These are phyloP conservation scores for Leccinum pellstonianum DNA, from an alignment of 768 basidiomycete species.

Conservation along the genomic window DNA sequence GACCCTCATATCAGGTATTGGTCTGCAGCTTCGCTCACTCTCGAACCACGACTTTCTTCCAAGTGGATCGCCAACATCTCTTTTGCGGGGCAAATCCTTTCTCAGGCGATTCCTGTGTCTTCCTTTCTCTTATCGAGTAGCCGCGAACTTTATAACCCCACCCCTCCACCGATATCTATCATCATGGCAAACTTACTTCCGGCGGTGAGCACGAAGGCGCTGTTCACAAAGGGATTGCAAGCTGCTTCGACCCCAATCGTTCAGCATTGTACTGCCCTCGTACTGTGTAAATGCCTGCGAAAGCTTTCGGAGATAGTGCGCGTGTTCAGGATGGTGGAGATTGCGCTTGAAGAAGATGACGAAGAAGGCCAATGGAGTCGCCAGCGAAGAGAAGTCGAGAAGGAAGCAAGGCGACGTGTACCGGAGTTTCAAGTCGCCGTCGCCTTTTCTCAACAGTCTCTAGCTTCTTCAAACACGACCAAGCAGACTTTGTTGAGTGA, in stretches of 20 bases:
- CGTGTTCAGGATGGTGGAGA: slow-evolving; percentile 47
- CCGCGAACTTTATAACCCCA: slow-evolving; percentile 54
- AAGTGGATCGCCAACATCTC: slow-evolving; percentile 91
- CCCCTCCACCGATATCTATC: slow-evolving; percentile 68
- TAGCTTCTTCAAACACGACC: slow-evolving; percentile 33
- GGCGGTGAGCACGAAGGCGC: slow-evolving; percentile 60
- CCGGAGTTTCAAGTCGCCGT: slow-evolving; percentile 88
- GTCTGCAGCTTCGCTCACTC: slow-evolving; percentile 60
- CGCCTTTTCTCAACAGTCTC: slow-evolving; percentile 66
- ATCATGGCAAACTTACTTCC: slow-evolving; percentile 80
- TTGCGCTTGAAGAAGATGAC: slow-evolving; percentile 58
- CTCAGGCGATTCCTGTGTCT: slow-evolving; percentile 64
- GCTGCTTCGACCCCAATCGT: slow-evolving; percentile 65
- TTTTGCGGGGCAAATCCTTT: slow-evolving; percentile 76
- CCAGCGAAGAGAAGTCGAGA: slow-evolving; percentile 64
- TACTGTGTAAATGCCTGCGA: slow-evolving; percentile 68
- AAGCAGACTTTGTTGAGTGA: slow-evolving; percentile 70
- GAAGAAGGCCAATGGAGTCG: slow-evolving; percentile 71
- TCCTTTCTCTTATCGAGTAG: slow-evolving; percentile 57
- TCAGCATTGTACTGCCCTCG: slow-evolving; percentile 80
- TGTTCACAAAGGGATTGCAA: slow-evolving; percentile 82
- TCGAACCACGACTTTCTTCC: slow-evolving; percentile 84
- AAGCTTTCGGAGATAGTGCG: slow-evolving; percentile 63
- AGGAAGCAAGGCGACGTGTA: slow-evolving; percentile 69
- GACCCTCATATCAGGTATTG: slow-evolving; percentile 57